Evolutionary conservation across 306 rosid genomes (phyloP), one percentile per base, ranked within the genome.

Genomic region (Vigna reflexopilosa): DNA sequence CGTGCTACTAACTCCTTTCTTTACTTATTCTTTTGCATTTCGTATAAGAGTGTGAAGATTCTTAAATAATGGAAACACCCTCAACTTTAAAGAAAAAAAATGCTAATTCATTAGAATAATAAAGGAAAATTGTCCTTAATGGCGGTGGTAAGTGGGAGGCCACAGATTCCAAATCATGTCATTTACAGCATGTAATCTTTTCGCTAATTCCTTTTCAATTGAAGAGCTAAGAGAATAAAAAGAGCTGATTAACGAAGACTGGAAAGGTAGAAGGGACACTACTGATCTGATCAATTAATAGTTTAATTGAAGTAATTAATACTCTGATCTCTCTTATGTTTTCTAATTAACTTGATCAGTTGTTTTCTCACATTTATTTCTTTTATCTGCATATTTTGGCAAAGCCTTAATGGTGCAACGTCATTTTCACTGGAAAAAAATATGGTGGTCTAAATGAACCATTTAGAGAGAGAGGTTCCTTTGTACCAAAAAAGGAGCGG

Each of bases 351-450:
- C 19, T n/a, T 17, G 14, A 9, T 32, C 7, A 10, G 4, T 61
- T 61, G 0, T 56, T 34, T 34, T 7, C 24, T 34, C 47, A 5
- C 6, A 62, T 9, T 62, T 10, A 40, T 56, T 76, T 5, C 9
- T 17, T n/a, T 17, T 67, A 71, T 30, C 10, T 54, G 42, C n/a
- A 63, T 75, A 34, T 64, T 67, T 78, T 67, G 51, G 49, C 24
- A 54, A 65, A 16, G 16, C 14, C 19, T 82, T 58, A 70, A 83
- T 70, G 84, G 83, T 66, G 70, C 38, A 57, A 58, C 28, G 84
- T 82, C 86, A 17, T 55, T 85, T 40, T 85, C 85, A 73, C 3
- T 32, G 20, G 75, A 48, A 9, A 52, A 73, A 14, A 52, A 73
- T 38, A 47, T 16, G 47, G 58, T 76, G 66, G 48, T 64, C 69